Evolutionary conservation across 1,284 basidiomycete genomes (phyloP), one percentile per base, ranked within the genome.

Genomic region (Boletus semigastroideus): DNA sequence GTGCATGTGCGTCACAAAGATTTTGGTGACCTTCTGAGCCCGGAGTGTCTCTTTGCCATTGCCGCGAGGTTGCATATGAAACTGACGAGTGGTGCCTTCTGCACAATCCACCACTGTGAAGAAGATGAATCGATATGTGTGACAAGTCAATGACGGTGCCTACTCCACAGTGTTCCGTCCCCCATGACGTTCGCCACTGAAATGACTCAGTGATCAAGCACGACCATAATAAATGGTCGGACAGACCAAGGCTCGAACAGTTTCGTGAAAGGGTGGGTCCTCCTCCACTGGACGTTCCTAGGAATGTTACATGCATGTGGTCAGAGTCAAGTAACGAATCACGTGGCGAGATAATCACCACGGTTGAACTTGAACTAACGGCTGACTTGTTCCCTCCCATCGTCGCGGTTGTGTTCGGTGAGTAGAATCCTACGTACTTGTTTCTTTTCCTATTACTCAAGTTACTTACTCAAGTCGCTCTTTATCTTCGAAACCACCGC

Each of bases 1-100:
- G 64, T 96, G 94, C 83, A 95, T 86, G 63, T 95, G 94, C 0
- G 94, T 95, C 50, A 95, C 78, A 70, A 95, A 94, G 36, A 94
- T 82, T 60, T 87, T 88, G 13, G 74, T 74, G 39, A 94, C 77
- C 52, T 77, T 83, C 34, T 72, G 73, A 41, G 83, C 71, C 55
- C 78, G 80, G 40, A 87, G 56, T 30, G 66, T 52, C 22, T 65
- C 64, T 27, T 58, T 51, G 16, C 66, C 66, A 16, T 60, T 56
- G 16, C 59, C 59, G 4, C 68, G 62, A 34, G 74, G 66, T 65
- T 79, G 71, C 56, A 76, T 61, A 58, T 74, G 63, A 71, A 90
- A 78, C 58, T 89, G 84, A 43, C 80, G 78, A 17, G 83, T 76
- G 3, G 93, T 94, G 10, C 90, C 92, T 70, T 95, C 92, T 13